Conservation (phyloP, 805 yeast genomes). For the Starmerella bacillaris region DNA sequence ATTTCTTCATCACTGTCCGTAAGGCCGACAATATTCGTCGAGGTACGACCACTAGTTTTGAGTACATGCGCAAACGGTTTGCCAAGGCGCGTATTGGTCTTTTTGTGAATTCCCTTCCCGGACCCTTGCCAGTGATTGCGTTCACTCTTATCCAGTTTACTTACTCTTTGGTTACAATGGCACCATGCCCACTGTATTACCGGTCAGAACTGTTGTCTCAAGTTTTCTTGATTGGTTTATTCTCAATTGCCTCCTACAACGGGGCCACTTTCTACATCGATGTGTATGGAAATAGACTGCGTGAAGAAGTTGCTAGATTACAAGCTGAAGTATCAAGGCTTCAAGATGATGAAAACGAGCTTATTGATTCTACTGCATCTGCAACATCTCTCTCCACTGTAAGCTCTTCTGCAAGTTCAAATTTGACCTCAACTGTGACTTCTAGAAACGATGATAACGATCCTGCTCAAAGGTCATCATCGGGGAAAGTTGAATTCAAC, state of each 20-base stretch:
- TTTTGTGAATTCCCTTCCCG: constrained; percentile 67
- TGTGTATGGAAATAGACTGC: constrained; percentile 75
- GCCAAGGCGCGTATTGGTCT: constrained; percentile 47
- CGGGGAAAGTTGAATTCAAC: no score
- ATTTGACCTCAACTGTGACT: no score
- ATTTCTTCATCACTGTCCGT: constrained; percentile 74
- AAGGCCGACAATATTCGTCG: constrained; percentile 63
- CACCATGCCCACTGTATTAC: constrained; percentile 79
- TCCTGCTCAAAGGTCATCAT: no score
- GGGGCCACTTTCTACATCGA: constrained; percentile 94
- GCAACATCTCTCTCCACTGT: no score
- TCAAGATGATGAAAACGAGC: background rate
- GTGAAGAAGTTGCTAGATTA: constrained; percentile 60
- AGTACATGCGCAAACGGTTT: constrained; percentile 59
- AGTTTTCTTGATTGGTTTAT: constrained; percentile 51
- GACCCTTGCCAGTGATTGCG: constrained; percentile 69
- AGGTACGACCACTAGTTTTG: constrained; percentile 77
- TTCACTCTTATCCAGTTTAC: constrained; percentile 74
- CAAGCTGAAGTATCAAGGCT: constrained; percentile 37
- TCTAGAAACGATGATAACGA: no score
- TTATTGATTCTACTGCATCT: no score
- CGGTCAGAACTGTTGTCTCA: constrained; percentile 48
- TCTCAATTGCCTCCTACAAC: constrained; percentile 63
- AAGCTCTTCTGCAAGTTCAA: no score
- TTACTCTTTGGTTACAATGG: constrained; percentile 75